Base-by-base conservation (phyloP, 2,329 filamentous ascomycete genomes). In the Pyrenophora teres region DNA sequence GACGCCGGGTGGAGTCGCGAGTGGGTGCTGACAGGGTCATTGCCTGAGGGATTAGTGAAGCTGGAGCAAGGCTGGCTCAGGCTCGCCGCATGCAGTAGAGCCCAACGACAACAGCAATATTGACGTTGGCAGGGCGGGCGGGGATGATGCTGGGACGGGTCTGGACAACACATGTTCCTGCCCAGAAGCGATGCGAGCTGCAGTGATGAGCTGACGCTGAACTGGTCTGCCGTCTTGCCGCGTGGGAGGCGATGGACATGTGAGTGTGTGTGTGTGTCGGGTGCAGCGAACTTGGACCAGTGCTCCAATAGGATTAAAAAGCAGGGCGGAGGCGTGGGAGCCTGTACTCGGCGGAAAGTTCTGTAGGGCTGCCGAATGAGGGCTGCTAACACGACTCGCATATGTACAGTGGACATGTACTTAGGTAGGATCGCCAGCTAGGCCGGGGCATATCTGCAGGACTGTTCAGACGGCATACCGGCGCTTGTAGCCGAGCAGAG, bases 241-340 rank as follows among this genome's bases (percentile, higher is more conserved):
- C 21, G 44, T 33, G 5, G 15, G 19, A 21, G 16, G 13, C 18
- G 15, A n/a, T 16, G 43, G 23, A 16, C 12, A 43, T 15, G 40
- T 16, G 19, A 6, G 6, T 33, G 25, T 19, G 16, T 21, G 3
- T 33, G 18, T 23, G 19, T 19, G 25, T 10, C 8, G 19, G 12
- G 36, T 13, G 25, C 18, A 33, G 19, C 25, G 25, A 6, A 16
- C 9, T 19, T 19, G 27, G 27, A 40, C 27, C 44, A 47, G 36
- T 35, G 59, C 51, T 46, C 59, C 61, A 64, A 64, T 67, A 63
- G 64, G 63, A 65, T 58, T 63, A 67, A 65, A 66, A 52, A 45
- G 19, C 19, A 19, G 19, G 19, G 19, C 19, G 19, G 19, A 19
- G 8, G 23, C 23, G 23, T 9, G 55, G 50, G 46, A 49, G 50